Evolutionary conservation across 306 rosid species (phyloP).

Genomic region (Urtica urens): DNA sequence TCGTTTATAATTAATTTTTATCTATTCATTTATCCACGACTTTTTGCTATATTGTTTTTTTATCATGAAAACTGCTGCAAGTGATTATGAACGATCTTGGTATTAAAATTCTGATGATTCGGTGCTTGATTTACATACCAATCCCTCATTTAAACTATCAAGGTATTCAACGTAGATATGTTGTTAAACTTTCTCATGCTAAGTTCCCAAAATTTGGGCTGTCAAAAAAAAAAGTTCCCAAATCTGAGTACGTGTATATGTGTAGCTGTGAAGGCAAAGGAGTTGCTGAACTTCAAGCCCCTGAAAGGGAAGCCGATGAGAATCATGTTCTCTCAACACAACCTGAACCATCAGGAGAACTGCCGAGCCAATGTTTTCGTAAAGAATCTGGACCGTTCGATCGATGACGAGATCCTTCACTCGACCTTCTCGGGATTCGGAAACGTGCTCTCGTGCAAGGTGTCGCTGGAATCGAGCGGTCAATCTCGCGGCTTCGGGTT

Average conservation of each 20-base stretch:
- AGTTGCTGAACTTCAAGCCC: conserved; percentile 43
- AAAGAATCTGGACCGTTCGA: conserved; percentile 54
- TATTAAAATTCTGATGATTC: no score
- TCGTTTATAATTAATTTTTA: no score
- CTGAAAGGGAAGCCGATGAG: conserved; percentile 73
- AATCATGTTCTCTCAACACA: conserved; percentile 73
- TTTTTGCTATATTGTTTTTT: no score
- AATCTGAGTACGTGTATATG: not conserved
- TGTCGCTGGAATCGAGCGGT: conserved; percentile 54
- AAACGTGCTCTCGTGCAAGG: conserved; percentile 68
- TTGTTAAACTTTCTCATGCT: no score
- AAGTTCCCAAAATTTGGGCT: no score
- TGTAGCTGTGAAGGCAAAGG: conserved; percentile 57
- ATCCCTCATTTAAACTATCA: no score
- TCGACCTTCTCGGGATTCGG: conserved; percentile 78
- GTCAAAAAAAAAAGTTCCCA: not conserved
- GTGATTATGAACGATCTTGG: no score
- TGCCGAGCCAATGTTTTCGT: conserved; percentile 73
- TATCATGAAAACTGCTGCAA: no score
- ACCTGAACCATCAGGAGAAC: conserved; percentile 70
- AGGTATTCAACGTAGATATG: no score
- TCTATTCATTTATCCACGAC: no score
- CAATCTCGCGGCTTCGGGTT: conserved; percentile 74
- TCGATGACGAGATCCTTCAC: conserved; percentile 71
- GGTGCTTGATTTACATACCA: no score